A percentile compares a stretch with the other conserved stretches of the same genome.
Conservation (phyloP, 768 basidiomycete species). For the Kwoniella pini region DNA sequence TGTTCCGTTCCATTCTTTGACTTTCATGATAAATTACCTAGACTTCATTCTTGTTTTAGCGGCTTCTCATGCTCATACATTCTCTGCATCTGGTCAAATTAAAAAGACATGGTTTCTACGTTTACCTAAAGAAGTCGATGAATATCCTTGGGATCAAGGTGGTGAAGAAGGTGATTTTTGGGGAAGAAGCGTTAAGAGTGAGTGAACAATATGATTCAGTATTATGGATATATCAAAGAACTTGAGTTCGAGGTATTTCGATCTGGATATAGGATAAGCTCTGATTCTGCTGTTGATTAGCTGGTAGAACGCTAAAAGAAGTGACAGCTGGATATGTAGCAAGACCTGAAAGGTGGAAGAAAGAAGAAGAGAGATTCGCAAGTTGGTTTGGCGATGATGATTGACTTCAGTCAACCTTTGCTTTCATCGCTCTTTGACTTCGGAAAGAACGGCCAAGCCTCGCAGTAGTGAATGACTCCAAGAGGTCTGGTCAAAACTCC, state of each 20-base stretch:
- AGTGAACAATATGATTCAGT: no score
- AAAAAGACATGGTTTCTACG: constrained; percentile 48
- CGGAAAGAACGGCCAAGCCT: no score
- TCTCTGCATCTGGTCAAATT: constrained; percentile 12
- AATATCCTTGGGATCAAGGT: constrained; percentile 34
- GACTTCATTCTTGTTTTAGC: constrained; percentile 38
- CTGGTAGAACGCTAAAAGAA: constrained; percentile 31
- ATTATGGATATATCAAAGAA: neutral
- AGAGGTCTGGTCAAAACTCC: no score
- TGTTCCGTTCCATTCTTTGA: neutral
- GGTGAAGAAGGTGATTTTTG: constrained; percentile 43
- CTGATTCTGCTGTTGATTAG: constrained; percentile 9
- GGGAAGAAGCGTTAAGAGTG: constrained; percentile 46
- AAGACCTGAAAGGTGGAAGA: constrained; percentile 20
- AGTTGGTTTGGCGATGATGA: constrained; percentile 32
- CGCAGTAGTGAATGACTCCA: no score
- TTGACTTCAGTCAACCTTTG: no score
- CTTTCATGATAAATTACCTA: constrained; percentile 6
- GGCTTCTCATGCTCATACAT: constrained; percentile 8
- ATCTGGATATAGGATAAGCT: no score
- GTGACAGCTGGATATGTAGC: constrained; percentile 26
- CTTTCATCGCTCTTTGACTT: no score
- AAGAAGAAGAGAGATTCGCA: constrained; percentile 21
- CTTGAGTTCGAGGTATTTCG: no score
- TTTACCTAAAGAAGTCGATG: constrained; percentile 35